Evolutionary conservation across 1,284 basidiomycete genomes (phyloP).

Genomic region (Bjerkandera adusta): DNA sequence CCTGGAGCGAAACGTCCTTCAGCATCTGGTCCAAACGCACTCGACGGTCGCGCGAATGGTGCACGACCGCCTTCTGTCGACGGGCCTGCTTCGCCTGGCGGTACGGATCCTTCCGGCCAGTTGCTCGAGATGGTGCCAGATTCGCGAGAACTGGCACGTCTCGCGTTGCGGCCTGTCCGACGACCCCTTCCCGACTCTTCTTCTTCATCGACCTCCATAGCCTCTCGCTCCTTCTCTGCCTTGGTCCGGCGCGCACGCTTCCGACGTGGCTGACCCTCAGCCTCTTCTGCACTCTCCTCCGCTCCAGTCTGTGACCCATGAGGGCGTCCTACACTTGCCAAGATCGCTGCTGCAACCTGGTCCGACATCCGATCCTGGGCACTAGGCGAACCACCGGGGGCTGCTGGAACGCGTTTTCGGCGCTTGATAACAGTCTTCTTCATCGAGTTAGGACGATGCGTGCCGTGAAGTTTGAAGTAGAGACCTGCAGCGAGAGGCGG

Average conservation of each 20-base stretch:
- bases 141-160: slow-evolving; percentile 2
- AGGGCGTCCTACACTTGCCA: slow-evolving; percentile 72
- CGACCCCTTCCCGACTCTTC: slow-evolving; percentile 27
- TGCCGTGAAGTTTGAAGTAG: slow-evolving; percentile 97
- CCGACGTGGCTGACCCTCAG: slow-evolving; percentile 48
- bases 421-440: slow-evolving; percentile 99
- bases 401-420: slow-evolving; percentile 91
- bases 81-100: slow-evolving; percentile 1
- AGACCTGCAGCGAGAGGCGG: slow-evolving; percentile 56
- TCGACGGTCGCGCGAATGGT: slow-evolving; percentile 14
- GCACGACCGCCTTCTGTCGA: neutral
- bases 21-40: slow-evolving; percentile 18
- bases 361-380: slow-evolving; percentile 60
- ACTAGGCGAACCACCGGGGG: slow-evolving; percentile 38
- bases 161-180: slow-evolving; percentile 22
- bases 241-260: slow-evolving; percentile 49
- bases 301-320: slow-evolving; percentile 34
- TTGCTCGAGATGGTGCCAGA: neutral
- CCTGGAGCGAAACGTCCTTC: slow-evolving; percentile 19
- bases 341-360: slow-evolving; percentile 79
- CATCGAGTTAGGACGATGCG: slow-evolving; percentile 96
- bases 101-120: slow-evolving; percentile 3
- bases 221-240: slow-evolving; percentile 41
- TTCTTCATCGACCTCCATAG: slow-evolving; percentile 47
- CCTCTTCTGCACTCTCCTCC: slow-evolving; percentile 58